Conservation (phyloP, 2,329 filamentous ascomycete genomes). For the Hypoxylon sp. region DNA sequence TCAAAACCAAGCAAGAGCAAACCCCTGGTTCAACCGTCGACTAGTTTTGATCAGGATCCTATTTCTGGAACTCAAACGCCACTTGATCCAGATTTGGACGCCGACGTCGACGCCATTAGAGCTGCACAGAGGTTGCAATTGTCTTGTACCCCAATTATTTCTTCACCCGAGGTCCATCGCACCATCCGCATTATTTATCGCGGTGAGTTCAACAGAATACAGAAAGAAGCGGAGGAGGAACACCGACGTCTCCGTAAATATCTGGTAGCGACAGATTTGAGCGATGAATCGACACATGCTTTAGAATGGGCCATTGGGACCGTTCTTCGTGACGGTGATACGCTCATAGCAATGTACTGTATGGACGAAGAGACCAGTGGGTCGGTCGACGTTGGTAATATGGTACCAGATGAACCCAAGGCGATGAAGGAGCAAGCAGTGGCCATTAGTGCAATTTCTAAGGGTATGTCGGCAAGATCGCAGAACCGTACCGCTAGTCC, state of each 20-base stretch:
- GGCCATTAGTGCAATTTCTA: constrained; percentile 76
- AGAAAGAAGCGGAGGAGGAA: constrained; percentile 83
- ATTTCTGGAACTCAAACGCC: constrained; percentile 69
- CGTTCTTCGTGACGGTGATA: constrained; percentile 93
- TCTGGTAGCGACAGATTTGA: constrained; percentile 94
- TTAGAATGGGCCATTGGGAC: constrained; percentile 98
- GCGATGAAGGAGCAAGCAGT: constrained; percentile 82
- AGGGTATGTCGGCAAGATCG: constrained; percentile 55
- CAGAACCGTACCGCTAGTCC: constrained; percentile 50
- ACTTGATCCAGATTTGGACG: constrained; percentile 88
- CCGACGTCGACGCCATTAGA: constrained; percentile 86
- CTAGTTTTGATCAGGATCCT: constrained; percentile 82
- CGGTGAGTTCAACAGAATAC: constrained; percentile 84
- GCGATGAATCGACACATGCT: constrained; percentile 93
- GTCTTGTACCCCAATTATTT: constrained; percentile 83
- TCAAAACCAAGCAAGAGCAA: constrained; percentile 66
- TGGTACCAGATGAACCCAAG: constrained; percentile 79
- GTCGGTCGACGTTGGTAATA: constrained; percentile 63
- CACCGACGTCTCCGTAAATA: constrained; percentile 88
- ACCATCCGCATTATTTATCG: constrained; percentile 91
- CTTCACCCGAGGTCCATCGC: constrained; percentile 81
- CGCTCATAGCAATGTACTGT: constrained; percentile 91
- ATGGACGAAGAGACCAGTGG: constrained; percentile 87
- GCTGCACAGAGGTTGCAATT: constrained; percentile 88
- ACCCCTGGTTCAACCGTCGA: constrained; percentile 78